A percentile compares a stretch with the other conserved stretches of the same genome.
Evolutionary conservation across 1,284 basidiomycete species (phyloP).

Genomic region (Ceratobasidium sp.): DNA sequence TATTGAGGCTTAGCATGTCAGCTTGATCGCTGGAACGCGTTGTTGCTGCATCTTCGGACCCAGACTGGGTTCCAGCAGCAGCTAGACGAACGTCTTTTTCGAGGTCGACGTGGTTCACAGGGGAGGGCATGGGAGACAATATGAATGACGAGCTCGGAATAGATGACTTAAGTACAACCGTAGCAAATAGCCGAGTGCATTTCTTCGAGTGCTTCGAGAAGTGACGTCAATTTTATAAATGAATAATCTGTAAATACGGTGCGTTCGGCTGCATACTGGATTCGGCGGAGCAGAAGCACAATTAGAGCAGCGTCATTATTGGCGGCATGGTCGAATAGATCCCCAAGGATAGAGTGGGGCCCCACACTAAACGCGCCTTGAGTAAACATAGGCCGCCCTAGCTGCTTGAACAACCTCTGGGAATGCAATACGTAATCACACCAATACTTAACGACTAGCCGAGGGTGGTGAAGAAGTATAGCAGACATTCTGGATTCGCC

Average conservation of each 20-base stretch:
- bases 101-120: background rate
- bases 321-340: too few relatives aligned
- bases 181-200: slow-evolving; percentile 17
- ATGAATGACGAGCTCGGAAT: background rate
- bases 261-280: too few relatives aligned
- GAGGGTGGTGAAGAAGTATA: background rate
- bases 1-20: background rate
- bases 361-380: too few relatives aligned
- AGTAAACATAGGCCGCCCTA: too few relatives aligned
- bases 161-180: slow-evolving; percentile 6
- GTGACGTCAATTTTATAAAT: slow-evolving; percentile 13
- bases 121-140: background rate
- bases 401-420: too few relatives aligned
- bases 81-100: slow-evolving; percentile 5
- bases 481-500: background rate
- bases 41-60: slow-evolving; percentile 2
- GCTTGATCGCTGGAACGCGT: background rate
- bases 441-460: too few relatives aligned
- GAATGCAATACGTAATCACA: too few relatives aligned
- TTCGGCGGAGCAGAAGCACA: background rate
- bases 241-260: background rate
- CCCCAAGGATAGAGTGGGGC: too few relatives aligned
- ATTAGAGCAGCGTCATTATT: too few relatives aligned
- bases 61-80: background rate
- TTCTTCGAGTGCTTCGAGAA: background rate